Conservation (phyloP, 371 early-diverging fungal species). For the Mortierella sp. region DNA sequence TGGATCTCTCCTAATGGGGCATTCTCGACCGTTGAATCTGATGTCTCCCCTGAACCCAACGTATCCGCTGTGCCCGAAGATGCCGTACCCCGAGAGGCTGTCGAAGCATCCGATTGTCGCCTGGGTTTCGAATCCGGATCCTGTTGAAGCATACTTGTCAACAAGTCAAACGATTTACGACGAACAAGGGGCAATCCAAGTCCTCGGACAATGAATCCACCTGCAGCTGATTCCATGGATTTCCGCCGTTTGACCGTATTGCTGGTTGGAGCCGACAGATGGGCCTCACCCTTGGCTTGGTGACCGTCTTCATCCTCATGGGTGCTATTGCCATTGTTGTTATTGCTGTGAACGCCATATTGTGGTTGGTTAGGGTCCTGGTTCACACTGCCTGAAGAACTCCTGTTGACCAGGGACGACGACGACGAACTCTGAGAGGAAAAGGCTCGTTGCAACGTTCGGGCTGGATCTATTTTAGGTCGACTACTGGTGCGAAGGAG, state of each 20-base stretch:
- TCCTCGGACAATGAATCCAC: constrained; percentile 19
- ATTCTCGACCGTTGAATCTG: too few species aligned
- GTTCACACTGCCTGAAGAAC: neutral
- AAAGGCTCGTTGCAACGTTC: neutral
- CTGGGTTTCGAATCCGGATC: constrained; percentile 27
- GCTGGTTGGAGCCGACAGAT: neutral
- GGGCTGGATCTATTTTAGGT: too few species aligned
- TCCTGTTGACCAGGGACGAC: neutral
- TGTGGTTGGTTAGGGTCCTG: neutral
- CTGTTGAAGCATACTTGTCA: constrained; percentile 5
- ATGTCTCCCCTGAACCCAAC: too few species aligned
- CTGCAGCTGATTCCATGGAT: constrained; percentile 40
- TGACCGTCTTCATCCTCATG: neutral
- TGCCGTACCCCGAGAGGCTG: constrained; percentile 25
- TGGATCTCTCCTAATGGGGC: too few species aligned
- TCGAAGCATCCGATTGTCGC: constrained; percentile 41
- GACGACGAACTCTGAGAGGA: neutral
- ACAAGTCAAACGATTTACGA: constrained; percentile 40
- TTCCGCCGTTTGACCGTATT: constrained; percentile 25
- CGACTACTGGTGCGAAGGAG: too few species aligned
- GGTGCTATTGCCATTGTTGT: neutral
- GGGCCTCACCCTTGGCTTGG: neutral
- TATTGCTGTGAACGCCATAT: neutral
- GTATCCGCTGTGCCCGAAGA: constrained; percentile 23
- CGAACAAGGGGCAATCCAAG: constrained; percentile 16